Conservation (phyloP, 768 basidiomycete genomes). For the Pisolithus orientalis region DNA sequence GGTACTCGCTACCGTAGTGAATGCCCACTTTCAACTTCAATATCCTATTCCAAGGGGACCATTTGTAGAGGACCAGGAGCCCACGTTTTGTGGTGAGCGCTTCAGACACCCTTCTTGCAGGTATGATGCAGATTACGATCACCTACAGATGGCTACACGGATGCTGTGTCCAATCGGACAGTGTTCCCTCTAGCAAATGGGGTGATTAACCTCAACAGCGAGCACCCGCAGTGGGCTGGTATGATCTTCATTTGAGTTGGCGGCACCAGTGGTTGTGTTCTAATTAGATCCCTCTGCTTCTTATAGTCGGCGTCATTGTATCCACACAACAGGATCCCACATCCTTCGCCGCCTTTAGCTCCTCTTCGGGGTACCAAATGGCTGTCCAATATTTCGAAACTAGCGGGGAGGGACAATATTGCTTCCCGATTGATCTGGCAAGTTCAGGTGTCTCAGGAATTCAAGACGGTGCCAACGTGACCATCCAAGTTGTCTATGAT, state of each 20-base stretch:
- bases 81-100: slow-evolving; percentile 59
- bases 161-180: slow-evolving; percentile 49
- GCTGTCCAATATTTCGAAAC: slow-evolving; percentile 45
- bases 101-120: background rate
- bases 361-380: slow-evolving; percentile 27
- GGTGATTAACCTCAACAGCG: slow-evolving; percentile 57
- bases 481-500: slow-evolving; percentile 59
- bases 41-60: slow-evolving; percentile 68
- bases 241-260: background rate
- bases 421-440: slow-evolving; percentile 60
- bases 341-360: slow-evolving; percentile 57
- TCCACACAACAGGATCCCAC: slow-evolving; percentile 54
- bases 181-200: slow-evolving; percentile 63
- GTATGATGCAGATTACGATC: background rate
- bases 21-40: slow-evolving; percentile 77
- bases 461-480: slow-evolving; percentile 63
- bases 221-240: slow-evolving; percentile 61
- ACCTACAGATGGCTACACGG: slow-evolving; percentile 55
- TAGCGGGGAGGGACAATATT: slow-evolving; percentile 54
- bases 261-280: background rate
- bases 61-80: slow-evolving; percentile 56
- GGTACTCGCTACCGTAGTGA: slow-evolving; percentile 35
- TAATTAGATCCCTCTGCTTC: slow-evolving; percentile 4
- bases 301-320: slow-evolving; percentile 46
- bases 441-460: slow-evolving; percentile 43